A percentile compares a stretch with the other conserved stretches of the same genome.
Conservation (phyloP, 257 asterid species). For the Paulownia fortunei region DNA sequence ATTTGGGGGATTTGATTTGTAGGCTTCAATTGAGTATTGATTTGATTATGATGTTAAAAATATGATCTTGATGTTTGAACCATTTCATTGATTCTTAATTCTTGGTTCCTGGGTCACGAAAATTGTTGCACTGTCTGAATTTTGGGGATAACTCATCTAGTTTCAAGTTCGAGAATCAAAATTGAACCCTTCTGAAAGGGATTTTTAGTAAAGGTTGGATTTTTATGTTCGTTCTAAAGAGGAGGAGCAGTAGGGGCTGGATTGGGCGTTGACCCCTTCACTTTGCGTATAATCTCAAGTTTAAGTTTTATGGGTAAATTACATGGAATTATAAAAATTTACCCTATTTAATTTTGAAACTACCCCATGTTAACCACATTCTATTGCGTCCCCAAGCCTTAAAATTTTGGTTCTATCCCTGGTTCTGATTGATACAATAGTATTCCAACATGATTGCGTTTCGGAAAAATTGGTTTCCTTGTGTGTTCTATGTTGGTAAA, state of each 20-base stretch:
- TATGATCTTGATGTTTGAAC: background rate
- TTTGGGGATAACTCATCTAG: background rate
- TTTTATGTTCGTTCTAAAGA: background rate
- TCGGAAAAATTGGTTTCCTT: background rate
- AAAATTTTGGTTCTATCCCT: background rate
- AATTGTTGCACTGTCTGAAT: background rate
- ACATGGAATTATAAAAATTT: background rate
- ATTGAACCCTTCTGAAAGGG: background rate
- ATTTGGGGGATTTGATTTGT: constrained; percentile 6
- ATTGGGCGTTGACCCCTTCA: too few species aligned
- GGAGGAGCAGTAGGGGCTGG: background rate
- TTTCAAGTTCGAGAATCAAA: constrained; percentile 1
- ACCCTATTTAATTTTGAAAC: background rate
- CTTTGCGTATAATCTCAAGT: background rate
- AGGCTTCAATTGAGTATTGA: background rate
- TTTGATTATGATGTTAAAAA: constrained; percentile 8
- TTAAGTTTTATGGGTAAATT: background rate
- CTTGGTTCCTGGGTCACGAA: background rate
- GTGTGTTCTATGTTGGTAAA: constrained; percentile 11
- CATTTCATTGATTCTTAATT: background rate
- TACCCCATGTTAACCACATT: too few species aligned
- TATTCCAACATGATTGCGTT: background rate
- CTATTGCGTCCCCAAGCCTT: too few species aligned
- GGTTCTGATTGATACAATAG: background rate
- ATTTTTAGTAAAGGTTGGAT: constrained; percentile 23